Percentiles rank a stretch among this genome's conserved stretches.
These are phyloP conservation scores for Eucalyptus sideroxylon DNA, from an alignment of 345 rosid species.

Conservation along the genomic window DNA sequence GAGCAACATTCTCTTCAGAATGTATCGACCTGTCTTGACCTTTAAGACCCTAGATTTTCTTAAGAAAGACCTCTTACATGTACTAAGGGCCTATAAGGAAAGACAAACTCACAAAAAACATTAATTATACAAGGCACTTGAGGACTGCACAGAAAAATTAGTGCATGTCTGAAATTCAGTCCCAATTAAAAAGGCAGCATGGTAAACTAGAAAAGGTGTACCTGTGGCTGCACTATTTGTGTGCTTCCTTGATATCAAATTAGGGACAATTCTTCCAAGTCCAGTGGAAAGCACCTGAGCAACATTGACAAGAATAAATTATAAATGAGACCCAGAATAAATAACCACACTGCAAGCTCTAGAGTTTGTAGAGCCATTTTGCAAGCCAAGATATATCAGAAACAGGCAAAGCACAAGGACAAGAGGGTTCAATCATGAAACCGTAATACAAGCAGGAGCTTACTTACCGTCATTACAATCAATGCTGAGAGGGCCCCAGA, in stretches of 20 bases:
- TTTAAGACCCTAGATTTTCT: neutral
- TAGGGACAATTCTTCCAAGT: slow-evolving; percentile 97
- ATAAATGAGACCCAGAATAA: neutral
- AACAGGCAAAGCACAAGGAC: neutral
- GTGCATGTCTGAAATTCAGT: neutral
- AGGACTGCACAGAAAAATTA: neutral
- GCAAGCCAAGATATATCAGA: neutral
- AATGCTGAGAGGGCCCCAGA: slow-evolving; percentile 92
- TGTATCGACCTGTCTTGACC: neutral
- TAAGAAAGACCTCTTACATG: neutral
- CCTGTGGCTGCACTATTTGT: slow-evolving; percentile 99
- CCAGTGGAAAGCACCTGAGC: slow-evolving; percentile 96
- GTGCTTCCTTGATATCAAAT: slow-evolving; percentile 97
- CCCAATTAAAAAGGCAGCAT: neutral
- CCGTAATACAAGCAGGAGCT: neutral
- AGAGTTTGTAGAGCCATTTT: neutral
- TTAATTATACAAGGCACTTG: neutral
- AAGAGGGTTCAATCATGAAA: neutral
- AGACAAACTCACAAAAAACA: neutral
- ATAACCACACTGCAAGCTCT: neutral
- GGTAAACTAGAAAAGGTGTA: neutral
- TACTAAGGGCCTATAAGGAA: neutral
- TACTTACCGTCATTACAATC: slow-evolving; percentile 93
- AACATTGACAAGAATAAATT: neutral
- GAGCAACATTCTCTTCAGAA: neutral